Evolutionary conservation across 306 rosid species (phyloP).

Genomic region (Ziziphus jujuba): DNA sequence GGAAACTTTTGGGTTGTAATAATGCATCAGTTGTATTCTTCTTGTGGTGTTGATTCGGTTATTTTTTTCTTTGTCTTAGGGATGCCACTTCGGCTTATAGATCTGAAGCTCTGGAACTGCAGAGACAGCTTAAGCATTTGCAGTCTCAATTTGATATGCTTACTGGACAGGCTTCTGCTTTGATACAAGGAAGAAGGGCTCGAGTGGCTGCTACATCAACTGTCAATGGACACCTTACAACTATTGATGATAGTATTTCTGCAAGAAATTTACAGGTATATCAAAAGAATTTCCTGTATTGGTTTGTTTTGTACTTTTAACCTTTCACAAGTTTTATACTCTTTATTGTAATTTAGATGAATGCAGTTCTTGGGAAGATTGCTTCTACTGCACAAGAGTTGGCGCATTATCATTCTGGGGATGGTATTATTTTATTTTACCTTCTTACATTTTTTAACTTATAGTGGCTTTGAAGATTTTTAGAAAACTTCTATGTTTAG

Average conservation of each 20-base stretch:
- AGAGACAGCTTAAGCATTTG: slow-evolving; percentile 65
- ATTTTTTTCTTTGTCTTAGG: slow-evolving; percentile 40
- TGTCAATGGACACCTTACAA: slow-evolving; percentile 81
- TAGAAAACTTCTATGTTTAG: neutral
- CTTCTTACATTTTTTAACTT: neutral
- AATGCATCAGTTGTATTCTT: neutral
- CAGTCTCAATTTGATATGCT: slow-evolving; percentile 89
- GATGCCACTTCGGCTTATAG: slow-evolving; percentile 74
- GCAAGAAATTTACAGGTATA: slow-evolving; percentile 84
- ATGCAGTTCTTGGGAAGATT: slow-evolving; percentile 88
- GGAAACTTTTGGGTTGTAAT: slow-evolving; percentile 1
- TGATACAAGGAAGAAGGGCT: slow-evolving; percentile 90
- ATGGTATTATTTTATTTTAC: slow-evolving; percentile 49
- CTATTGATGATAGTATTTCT: slow-evolving; percentile 77
- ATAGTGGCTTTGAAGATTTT: neutral
- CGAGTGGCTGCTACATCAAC: slow-evolving; percentile 92
- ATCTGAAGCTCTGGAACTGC: slow-evolving; percentile 76
- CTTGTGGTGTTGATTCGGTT: slow-evolving; percentile 19
- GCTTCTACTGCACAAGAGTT: slow-evolving; percentile 83
- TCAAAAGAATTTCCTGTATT: neutral
- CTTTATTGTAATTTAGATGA: slow-evolving; percentile 62
- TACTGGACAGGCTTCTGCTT: slow-evolving; percentile 68
- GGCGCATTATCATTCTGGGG: slow-evolving; percentile 97
- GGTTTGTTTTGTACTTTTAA: slow-evolving; percentile 8
- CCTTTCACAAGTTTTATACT: slow-evolving; percentile 3